Evolutionary conservation across 192 early-diverging fungal genomes (phyloP).

Genomic region (Funneliformis geosporum): DNA sequence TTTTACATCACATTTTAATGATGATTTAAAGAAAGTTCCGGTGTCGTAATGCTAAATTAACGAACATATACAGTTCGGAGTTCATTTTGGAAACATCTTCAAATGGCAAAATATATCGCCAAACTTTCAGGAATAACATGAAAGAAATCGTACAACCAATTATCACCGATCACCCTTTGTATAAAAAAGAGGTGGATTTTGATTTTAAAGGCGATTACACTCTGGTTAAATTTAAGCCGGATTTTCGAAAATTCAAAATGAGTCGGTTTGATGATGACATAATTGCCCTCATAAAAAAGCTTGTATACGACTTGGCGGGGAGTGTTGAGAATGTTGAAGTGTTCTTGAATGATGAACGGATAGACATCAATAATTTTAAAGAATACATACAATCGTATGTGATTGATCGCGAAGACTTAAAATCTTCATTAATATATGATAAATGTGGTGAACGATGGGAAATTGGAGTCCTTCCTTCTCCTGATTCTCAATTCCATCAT

Average conservation of each 20-base stretch:
- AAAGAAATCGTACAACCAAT: conserved; percentile 68
- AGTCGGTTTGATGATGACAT: conserved; percentile 74
- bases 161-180: too few relatives aligned
- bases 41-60: conserved; percentile 94
- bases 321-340: conserved; percentile 83
- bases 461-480: conserved; percentile 80
- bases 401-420: conserved; percentile 30
- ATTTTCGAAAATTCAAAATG: conserved; percentile 82
- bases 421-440: conserved; percentile 73
- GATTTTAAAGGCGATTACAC: too few relatives aligned
- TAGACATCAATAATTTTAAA: conserved; percentile 88
- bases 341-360: conserved; percentile 76
- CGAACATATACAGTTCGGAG: conserved; percentile 95
- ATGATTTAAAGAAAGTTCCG: conserved; percentile 93
- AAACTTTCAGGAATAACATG: conserved; percentile 91
- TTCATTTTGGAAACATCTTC: conserved; percentile 88
- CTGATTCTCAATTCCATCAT: conserved; percentile 93
- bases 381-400: conserved; percentile 85
- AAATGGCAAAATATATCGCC: conserved; percentile 72
- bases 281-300: conserved; percentile 82
- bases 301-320: conserved; percentile 93
- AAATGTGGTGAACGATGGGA: conserved; percentile 85
- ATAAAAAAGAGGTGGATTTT: too few relatives aligned
- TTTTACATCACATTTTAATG: conserved; percentile 97
- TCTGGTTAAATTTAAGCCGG: too few relatives aligned